Evolutionary conservation across 1,284 basidiomycete genomes (phyloP), one percentile per base, ranked within the genome.

Genomic region (Bjerkandera adusta): DNA sequence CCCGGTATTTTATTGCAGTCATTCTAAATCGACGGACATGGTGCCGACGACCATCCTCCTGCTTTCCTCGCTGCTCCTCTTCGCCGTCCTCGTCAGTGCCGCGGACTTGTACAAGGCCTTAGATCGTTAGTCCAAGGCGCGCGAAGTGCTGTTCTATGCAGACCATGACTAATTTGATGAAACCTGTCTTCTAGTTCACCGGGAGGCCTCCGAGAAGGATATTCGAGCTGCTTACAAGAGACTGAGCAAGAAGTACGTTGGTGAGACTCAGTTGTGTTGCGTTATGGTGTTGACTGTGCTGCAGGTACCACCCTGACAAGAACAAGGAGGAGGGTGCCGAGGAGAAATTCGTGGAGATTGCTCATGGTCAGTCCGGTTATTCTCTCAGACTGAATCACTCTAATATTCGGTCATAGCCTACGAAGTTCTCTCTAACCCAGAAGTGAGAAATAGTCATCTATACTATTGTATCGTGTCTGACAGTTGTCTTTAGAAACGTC

Each of bases 211-310:
- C 25, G 91, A 95, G 29, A 80, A 82, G 57, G 92, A 96, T 55
- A 92, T 97, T 64, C 83, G 89, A 67, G 85, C 89, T 57, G 91
- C 92, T 1, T 97, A 97, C 72, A 89, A 94, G 69, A 85, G 83
- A 63, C 72, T 96, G 38, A 94, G 91, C 67, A 87, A 85, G 59
- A 91, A 85, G 68, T 91, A 21, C 25, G 45, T 37, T 4, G 27
- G 21, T 3, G 2, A 16, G n/a, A 6, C 18, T 43, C 6, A 30
- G 27, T n/a, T 15, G 3, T 22, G 21, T 22, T 13, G 2, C 4
- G n/a, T 3, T 10, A 8, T 11, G 10, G 3, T 25, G 12, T 26
- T 43, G 13, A 5, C 18, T 18, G 4, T 18, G 10, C 16, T 25
- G 50, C 7, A 65, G 62, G 44, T 65, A 81, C 54, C 94, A 97